phyloP scores from a whole-genome alignment of 116 monocot genomes.

The Trichopus zeylanicus region DNA sequence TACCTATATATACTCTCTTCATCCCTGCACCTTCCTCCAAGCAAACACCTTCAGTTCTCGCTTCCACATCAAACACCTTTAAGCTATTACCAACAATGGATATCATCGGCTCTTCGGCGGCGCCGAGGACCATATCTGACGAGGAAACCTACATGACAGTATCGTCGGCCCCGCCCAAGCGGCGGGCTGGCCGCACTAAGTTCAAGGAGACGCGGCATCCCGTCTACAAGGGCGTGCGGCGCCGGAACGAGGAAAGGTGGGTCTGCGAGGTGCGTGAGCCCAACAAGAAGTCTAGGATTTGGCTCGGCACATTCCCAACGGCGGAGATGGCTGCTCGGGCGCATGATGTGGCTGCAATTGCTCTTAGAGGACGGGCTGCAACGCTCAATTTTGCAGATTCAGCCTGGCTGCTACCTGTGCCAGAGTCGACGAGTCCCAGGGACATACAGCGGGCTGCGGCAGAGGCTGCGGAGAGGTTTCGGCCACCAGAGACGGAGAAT shows the following conservation, averaged over 20 bases:
- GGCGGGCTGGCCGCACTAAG: conserved; percentile 40
- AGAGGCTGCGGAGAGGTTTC: conserved; percentile 25
- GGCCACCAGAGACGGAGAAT: not conserved
- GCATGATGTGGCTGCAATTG: conserved; percentile 46
- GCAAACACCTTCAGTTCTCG: too few species aligned
- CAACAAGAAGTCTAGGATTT: conserved; percentile 39
- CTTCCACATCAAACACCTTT: not conserved
- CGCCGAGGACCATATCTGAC: not conserved
- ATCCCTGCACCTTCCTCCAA: not conserved
- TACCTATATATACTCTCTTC: not conserved
- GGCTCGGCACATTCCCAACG: conserved; percentile 60
- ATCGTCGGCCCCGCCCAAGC: conserved; percentile 32
- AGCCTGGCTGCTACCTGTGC: conserved; percentile 15
- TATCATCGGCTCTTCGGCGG: not conserved
- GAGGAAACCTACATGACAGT: conserved; percentile 17
- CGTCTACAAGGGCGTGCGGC: conserved; percentile 38
- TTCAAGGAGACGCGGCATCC: conserved; percentile 46
- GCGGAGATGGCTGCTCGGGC: conserved; percentile 59
- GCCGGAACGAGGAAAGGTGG: conserved; percentile 20
- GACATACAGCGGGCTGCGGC: conserved; percentile 37
- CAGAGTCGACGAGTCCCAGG: conserved; percentile 19
- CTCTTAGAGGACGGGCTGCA: conserved; percentile 31
- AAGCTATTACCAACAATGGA: not conserved
- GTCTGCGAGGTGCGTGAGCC: conserved; percentile 63
- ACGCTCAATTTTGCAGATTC: conserved; percentile 55